Percentiles rank a stretch among this genome's conserved stretches.
phyloP scores from a whole-genome alignment of 2,329 filamentous ascomycete genomes.

The Davidsoniella eucalypti region DNA sequence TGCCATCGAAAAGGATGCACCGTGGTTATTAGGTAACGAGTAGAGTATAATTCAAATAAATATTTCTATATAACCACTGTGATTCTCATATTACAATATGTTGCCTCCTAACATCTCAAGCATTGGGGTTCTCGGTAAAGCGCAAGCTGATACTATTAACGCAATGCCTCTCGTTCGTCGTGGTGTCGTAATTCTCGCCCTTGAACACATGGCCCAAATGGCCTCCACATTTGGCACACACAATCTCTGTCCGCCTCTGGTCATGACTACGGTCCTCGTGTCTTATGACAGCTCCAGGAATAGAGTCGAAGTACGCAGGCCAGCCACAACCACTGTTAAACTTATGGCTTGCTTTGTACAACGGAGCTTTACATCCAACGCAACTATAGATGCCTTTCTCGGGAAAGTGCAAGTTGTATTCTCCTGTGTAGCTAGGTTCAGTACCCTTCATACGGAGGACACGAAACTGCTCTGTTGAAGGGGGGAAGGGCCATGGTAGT shows the following conservation, averaged over 20 bases:
- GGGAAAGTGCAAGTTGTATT: constrained; percentile 76
- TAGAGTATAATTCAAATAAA: too few species aligned
- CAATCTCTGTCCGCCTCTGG: constrained; percentile 81
- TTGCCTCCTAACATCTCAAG: too few species aligned
- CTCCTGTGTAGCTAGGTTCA: constrained; percentile 61
- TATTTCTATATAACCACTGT: neutral
- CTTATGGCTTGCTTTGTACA: constrained; percentile 89
- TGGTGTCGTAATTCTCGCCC: constrained; percentile 67
- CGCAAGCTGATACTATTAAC: constrained; percentile 87
- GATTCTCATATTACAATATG: neutral
- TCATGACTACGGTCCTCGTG: constrained; percentile 63
- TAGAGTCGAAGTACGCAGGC: constrained; percentile 93
- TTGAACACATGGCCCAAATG: constrained; percentile 93
- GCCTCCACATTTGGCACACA: constrained; percentile 86
- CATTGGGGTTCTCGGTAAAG: constrained; percentile 32
- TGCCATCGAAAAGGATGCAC: constrained; percentile 4
- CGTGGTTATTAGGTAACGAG: constrained; percentile 3
- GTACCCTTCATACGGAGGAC: constrained; percentile 86
- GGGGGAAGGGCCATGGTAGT: neutral
- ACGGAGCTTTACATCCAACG: constrained; percentile 67
- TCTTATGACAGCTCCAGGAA: constrained; percentile 76
- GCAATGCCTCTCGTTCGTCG: constrained; percentile 92
- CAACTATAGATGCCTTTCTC: constrained; percentile 67
- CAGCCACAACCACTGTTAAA: constrained; percentile 95
- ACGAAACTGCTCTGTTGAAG: constrained; percentile 69